These are phyloP conservation scores for Dothideomycetes sp. DNA, from an alignment of 2,329 filamentous ascomycete genomes.

Conservation along the genomic window DNA sequence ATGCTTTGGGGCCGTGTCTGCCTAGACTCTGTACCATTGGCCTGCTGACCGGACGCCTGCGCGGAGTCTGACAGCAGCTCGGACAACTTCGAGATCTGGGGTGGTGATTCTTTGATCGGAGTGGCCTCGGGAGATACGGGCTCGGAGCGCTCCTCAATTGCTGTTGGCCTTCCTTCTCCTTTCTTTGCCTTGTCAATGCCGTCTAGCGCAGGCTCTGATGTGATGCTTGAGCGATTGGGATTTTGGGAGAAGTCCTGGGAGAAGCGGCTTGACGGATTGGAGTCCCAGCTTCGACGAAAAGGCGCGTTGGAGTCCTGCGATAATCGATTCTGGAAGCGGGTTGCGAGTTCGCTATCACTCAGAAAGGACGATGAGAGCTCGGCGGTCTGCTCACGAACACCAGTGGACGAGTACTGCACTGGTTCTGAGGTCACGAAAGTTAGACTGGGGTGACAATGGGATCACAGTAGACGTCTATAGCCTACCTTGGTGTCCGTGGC, in stretches of 20 bases:
- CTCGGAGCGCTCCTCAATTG: slow-evolving; percentile 24
- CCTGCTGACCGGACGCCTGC: neutral
- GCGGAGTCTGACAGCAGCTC: slow-evolving; percentile 4
- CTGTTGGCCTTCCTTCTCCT: slow-evolving; percentile 10
- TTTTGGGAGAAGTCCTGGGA: slow-evolving; percentile 12
- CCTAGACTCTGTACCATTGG: neutral
- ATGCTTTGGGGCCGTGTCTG: slow-evolving; percentile 4
- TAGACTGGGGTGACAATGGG: neutral
- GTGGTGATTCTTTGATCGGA: neutral
- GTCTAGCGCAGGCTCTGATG: slow-evolving; percentile 4
- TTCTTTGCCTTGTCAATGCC: slow-evolving; percentile 8
- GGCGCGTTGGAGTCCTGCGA: slow-evolving; percentile 4
- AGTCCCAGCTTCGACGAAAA: slow-evolving; percentile 5
- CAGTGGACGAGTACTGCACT: slow-evolving; percentile 26
- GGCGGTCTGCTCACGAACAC: slow-evolving; percentile 26
- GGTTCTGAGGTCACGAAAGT: slow-evolving; percentile 28
- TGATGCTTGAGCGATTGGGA: slow-evolving; percentile 3
- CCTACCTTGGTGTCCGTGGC: slow-evolving; percentile 14
- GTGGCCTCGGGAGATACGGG: slow-evolving; percentile 18
- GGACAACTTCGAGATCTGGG: slow-evolving; percentile 3
- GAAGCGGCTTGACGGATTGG: slow-evolving; percentile 9
- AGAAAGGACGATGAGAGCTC: slow-evolving; percentile 26
- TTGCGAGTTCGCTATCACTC: slow-evolving; percentile 20
- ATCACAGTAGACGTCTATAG: neutral
- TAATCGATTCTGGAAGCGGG: neutral